phyloP scores from a whole-genome alignment of 352 stramenopile species.

The Phytophthora uliginosa region DNA sequence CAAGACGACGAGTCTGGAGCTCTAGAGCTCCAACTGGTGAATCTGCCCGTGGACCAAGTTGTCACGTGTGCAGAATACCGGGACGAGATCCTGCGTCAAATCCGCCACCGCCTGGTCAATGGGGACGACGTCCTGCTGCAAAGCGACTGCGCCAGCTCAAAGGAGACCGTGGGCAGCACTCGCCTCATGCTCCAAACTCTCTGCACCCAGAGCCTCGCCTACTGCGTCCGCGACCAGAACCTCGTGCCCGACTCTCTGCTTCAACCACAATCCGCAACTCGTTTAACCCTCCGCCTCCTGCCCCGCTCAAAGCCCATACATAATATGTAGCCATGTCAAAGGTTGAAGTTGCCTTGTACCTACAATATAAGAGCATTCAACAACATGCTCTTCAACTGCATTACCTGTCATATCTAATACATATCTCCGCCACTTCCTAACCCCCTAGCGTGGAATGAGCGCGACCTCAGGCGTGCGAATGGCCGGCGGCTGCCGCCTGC shows the following conservation, averaged over 20 bases:
- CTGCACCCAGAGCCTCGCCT: slow-evolving; percentile 57
- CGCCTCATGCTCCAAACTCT: slow-evolving; percentile 64
- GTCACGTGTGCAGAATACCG: slow-evolving; percentile 28
- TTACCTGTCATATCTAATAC: neutral
- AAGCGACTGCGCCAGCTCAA: slow-evolving; percentile 11
- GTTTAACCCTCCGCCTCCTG: slow-evolving; percentile 23
- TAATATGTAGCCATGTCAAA: neutral
- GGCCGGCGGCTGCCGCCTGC: slow-evolving; percentile 40
- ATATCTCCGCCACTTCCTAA: neutral
- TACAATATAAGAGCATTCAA: neutral
- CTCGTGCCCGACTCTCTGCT: slow-evolving; percentile 36
- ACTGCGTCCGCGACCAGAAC: slow-evolving; percentile 55
- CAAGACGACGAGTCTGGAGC: slow-evolving; percentile 1
- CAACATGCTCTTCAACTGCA: neutral
- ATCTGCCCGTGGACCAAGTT: slow-evolving; percentile 28
- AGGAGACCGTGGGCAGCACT: slow-evolving; percentile 14
- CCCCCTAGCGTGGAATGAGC: slow-evolving; percentile 6
- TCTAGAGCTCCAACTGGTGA: slow-evolving; percentile 1
- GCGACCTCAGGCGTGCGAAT: neutral
- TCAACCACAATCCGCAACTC: neutral
- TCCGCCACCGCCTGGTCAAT: slow-evolving; percentile 45
- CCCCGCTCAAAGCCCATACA: slow-evolving; percentile 12
- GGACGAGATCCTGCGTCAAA: slow-evolving; percentile 41
- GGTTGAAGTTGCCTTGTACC: neutral
- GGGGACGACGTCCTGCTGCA: slow-evolving; percentile 43